Conservation (phyloP, 345 rosid species). For the Eucalyptus erythrocorys region DNA sequence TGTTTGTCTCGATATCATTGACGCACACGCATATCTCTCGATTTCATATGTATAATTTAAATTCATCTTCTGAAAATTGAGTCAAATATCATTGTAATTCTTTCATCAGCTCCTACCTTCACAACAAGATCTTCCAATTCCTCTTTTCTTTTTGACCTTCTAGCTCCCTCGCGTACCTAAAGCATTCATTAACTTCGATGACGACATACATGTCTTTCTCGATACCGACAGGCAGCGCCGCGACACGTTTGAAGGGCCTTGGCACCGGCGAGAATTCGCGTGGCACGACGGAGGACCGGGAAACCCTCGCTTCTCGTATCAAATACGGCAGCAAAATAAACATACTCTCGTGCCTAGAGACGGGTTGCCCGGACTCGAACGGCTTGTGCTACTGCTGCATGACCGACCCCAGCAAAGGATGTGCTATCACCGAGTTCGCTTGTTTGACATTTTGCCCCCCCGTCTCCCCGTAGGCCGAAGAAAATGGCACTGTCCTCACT, state of each 20-base stretch:
- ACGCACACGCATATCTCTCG: neutral
- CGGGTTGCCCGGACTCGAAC: neutral
- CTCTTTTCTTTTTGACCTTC: too few relatives aligned
- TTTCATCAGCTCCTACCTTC: neutral
- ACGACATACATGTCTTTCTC: neutral
- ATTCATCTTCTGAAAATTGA: neutral
- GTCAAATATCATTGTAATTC: neutral
- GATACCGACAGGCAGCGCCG: neutral
- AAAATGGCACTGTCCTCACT: neutral
- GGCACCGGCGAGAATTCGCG: neutral
- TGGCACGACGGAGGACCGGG: neutral
- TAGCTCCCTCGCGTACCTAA: too few relatives aligned
- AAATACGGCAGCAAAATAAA: neutral
- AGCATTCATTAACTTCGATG: neutral
- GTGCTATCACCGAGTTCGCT: fast-evolving
- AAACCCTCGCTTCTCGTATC: neutral
- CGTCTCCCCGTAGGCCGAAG: neutral
- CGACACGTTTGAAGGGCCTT: neutral
- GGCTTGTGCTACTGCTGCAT: neutral
- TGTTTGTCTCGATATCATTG: neutral
- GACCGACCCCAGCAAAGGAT: neutral
- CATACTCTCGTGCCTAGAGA: neutral
- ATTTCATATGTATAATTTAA: neutral
- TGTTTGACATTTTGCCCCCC: neutral
- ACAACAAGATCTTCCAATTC: too few relatives aligned